Percentiles rank a stretch among this genome's conserved stretches.
These are phyloP conservation scores for Phaffia australis DNA, from an alignment of 768 basidiomycete species.

Conservation along the genomic window DNA sequence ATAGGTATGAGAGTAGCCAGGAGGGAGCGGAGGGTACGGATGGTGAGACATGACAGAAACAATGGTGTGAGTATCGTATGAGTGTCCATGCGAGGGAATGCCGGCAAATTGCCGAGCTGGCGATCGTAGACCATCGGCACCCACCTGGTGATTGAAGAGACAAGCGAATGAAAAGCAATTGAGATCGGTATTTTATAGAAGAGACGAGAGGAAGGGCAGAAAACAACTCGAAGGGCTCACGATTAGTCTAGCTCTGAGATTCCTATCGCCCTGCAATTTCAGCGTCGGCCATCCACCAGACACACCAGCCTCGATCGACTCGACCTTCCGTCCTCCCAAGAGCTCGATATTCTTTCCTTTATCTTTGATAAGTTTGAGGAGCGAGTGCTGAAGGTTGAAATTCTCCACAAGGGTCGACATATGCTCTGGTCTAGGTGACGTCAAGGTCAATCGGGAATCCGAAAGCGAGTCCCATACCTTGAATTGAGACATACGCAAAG, in stretches of 20 bases:
- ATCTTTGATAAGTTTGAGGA: constrained; percentile 53
- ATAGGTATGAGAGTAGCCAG: constrained; percentile 47
- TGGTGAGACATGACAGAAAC: constrained; percentile 77
- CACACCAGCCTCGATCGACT: constrained; percentile 48
- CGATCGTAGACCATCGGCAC: constrained; percentile 91
- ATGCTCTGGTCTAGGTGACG: constrained; percentile 32
- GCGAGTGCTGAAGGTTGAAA: constrained; percentile 76
- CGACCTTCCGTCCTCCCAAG: constrained; percentile 63
- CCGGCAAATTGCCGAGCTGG: constrained; percentile 78
- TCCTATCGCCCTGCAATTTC: constrained; percentile 51
- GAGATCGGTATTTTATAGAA: neutral
- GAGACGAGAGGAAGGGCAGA: neutral
- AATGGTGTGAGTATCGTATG: constrained; percentile 76
- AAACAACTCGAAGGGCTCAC: constrained; percentile 41
- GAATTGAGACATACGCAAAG: constrained; percentile 31
- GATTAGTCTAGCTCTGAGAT: constrained; percentile 60
- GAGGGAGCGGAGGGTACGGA: constrained; percentile 35
- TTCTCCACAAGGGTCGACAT: constrained; percentile 89
- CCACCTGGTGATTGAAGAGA: constrained; percentile 48
- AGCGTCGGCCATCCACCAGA: constrained; percentile 71
- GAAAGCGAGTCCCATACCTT: constrained; percentile 64
- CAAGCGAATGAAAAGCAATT: neutral
- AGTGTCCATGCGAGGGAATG: constrained; percentile 82
- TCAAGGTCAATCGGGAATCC: constrained; percentile 15
- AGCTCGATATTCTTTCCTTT: constrained; percentile 48